Conservation (phyloP, 345 rosid genomes). For the Trapa incisa region DNA sequence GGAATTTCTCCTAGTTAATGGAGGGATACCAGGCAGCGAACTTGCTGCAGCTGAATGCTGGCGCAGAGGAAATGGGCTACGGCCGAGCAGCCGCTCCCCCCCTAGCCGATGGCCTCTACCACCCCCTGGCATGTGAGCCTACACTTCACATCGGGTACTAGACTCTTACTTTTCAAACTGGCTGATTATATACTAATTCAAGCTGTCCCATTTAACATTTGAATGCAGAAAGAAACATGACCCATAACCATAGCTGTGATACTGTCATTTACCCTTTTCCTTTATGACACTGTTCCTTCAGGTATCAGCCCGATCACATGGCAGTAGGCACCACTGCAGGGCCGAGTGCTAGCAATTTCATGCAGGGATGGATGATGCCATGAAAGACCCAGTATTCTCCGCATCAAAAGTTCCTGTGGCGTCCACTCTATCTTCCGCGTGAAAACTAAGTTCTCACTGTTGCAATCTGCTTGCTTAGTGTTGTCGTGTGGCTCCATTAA, state of each 20-base stretch:
- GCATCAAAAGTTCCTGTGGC: not conserved
- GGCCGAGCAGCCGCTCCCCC: constrained; percentile 22
- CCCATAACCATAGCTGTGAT: too few species aligned
- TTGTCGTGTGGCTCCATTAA: not conserved
- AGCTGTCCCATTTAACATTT: too few species aligned
- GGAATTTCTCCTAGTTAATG: constrained; percentile 38
- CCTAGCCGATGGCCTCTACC: constrained; percentile 52
- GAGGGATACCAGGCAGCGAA: constrained; percentile 72
- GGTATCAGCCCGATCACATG: constrained; percentile 25
- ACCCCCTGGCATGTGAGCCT: constrained; percentile 80
- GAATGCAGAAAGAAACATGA: too few species aligned
- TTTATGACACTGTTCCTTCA: constrained; percentile 9
- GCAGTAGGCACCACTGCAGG: not conserved
- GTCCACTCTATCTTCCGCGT: not conserved
- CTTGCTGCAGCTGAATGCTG: constrained; percentile 49
- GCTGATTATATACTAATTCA: too few species aligned
- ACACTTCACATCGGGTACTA: constrained; percentile 76
- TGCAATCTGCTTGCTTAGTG: not conserved
- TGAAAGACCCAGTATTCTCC: constrained; percentile 11
- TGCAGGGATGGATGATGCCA: constrained; percentile 91
- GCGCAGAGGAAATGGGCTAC: constrained; percentile 17
- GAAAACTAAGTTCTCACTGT: not conserved
- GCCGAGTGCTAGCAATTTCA: constrained; percentile 43
- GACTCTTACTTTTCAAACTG: not conserved
- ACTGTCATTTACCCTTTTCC: not conserved